Evolutionary conservation across 805 yeast species (phyloP).

Genomic region (Grigorovia transvaalensis): DNA sequence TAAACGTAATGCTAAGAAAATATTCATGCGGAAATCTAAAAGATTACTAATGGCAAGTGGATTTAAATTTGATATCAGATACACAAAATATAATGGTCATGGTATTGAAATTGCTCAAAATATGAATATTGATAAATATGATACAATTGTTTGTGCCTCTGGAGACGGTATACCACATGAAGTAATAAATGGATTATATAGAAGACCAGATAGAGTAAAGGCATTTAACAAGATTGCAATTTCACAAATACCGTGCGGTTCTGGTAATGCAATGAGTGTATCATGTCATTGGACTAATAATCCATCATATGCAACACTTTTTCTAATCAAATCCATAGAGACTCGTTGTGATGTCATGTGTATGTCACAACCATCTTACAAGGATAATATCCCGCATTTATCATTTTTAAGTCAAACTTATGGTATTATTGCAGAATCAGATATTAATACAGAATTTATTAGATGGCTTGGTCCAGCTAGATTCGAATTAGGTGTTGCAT

Average conservation of each 20-base stretch:
- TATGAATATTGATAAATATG: constrained; percentile 47
- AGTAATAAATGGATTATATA: constrained; percentile 76
- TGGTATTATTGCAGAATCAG: constrained; percentile 89
- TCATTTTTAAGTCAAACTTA: constrained; percentile 82
- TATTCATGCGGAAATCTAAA: constrained; percentile 46
- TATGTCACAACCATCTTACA: constrained; percentile 42
- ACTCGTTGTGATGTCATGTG: constrained; percentile 76
- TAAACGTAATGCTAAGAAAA: constrained; percentile 56
- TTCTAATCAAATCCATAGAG: constrained; percentile 57
- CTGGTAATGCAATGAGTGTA: constrained; percentile 86
- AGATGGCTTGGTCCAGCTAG: constrained; percentile 81
- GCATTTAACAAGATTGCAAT: constrained; percentile 60
- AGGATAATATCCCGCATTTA: constrained; percentile 34
- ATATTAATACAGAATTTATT: constrained; percentile 82
- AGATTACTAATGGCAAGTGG: constrained; percentile 70
- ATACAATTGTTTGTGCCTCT: constrained; percentile 79
- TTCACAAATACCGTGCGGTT: constrained; percentile 89
- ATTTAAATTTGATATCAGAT: constrained; percentile 41
- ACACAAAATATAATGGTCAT: constrained; percentile 63
- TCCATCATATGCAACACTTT: constrained; percentile 59
- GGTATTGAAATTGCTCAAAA: constrained; percentile 60
- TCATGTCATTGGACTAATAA: constrained; percentile 69
- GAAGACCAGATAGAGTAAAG: constrained; percentile 48
- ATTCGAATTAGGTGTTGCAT: constrained; percentile 73
- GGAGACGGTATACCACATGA: constrained; percentile 98